These are phyloP conservation scores for Sphaerostilbella broomeana DNA, from an alignment of 2,329 filamentous ascomycete genomes.

Conservation along the genomic window DNA sequence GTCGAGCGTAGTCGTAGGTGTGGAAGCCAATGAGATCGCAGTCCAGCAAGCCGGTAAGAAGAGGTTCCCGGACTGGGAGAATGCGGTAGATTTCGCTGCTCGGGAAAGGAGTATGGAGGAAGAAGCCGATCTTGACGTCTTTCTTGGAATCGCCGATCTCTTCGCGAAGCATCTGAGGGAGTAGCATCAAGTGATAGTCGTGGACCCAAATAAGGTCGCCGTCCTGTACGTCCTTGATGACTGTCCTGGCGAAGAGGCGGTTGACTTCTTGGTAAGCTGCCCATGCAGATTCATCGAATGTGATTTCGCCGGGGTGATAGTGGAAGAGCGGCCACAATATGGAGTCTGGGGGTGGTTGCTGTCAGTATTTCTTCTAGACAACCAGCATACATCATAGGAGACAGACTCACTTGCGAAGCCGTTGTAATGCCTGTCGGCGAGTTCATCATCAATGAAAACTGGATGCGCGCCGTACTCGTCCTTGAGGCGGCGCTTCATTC, in stretches of 20 bases:
- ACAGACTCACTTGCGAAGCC: slow-evolving; percentile 75
- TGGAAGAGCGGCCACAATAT: slow-evolving; percentile 99
- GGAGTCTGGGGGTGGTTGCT: slow-evolving; percentile 54
- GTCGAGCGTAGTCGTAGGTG: slow-evolving; percentile 97
- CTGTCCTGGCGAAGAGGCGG: slow-evolving; percentile 79
- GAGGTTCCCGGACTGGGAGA: slow-evolving; percentile 81
- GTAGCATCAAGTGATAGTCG: slow-evolving; percentile 96
- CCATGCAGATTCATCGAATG: slow-evolving; percentile 94
- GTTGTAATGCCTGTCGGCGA: slow-evolving; percentile 95
- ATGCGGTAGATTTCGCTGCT: slow-evolving; percentile 97
- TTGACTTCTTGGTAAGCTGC: slow-evolving; percentile 90
- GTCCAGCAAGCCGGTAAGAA: slow-evolving; percentile 80
- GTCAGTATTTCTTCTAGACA: background rate
- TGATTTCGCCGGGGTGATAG: slow-evolving; percentile 97
- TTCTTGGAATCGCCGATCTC: slow-evolving; percentile 74
- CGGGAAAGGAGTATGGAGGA: slow-evolving; percentile 94
- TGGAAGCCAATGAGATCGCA: slow-evolving; percentile 97
- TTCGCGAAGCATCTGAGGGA: slow-evolving; percentile 90
- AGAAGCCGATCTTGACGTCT: slow-evolving; percentile 97
- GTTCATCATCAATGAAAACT: slow-evolving; percentile 87
- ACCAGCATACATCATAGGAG: background rate
- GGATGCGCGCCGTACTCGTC: slow-evolving; percentile 85
- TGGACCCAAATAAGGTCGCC: slow-evolving; percentile 97
- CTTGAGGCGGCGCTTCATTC: slow-evolving; percentile 70
- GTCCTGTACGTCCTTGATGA: slow-evolving; percentile 82